A percentile compares a stretch with the other conserved stretches of the same genome.
These are phyloP conservation scores for Trichoderma koningii DNA, from an alignment of 2,329 filamentous ascomycete genomes.

Conservation along the genomic window DNA sequence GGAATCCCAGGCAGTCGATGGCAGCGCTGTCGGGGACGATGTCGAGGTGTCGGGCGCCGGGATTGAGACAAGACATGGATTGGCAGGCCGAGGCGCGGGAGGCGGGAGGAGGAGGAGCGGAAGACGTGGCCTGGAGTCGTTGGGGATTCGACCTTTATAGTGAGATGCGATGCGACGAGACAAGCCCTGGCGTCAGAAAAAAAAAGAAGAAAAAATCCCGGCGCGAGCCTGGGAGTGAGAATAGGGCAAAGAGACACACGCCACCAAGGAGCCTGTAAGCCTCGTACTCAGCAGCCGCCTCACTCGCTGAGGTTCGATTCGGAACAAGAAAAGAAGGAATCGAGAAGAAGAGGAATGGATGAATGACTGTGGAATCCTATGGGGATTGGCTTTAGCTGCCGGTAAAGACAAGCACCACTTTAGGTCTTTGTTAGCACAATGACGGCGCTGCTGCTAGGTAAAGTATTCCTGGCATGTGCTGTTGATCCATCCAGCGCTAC, in stretches of 20 bases:
- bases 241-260: neutral
- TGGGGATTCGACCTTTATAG: constrained; percentile 1
- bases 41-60: constrained; percentile 27
- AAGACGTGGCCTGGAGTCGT: constrained; percentile 18
- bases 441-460: neutral
- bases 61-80: constrained; percentile 30
- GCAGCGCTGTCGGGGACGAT: constrained; percentile 23
- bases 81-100: neutral
- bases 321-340: neutral
- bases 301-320: neutral
- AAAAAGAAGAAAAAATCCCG: neutral
- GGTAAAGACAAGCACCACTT: neutral
- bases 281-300: constrained; percentile 3
- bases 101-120: neutral
- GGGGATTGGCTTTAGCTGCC: neutral
- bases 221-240: neutral
- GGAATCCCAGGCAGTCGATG: constrained; percentile 27
- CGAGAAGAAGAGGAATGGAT: neutral
- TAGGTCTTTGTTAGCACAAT: neutral
- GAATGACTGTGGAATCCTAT: neutral
- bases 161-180: constrained; percentile 23
- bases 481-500: constrained; percentile 14
- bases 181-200: constrained; percentile 10
- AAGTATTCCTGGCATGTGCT: neutral
- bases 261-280: constrained; percentile 13